Evolutionary conservation across 306 rosid species (phyloP), one percentile per base, ranked within the genome.

Genomic region (Quercus rubra): DNA sequence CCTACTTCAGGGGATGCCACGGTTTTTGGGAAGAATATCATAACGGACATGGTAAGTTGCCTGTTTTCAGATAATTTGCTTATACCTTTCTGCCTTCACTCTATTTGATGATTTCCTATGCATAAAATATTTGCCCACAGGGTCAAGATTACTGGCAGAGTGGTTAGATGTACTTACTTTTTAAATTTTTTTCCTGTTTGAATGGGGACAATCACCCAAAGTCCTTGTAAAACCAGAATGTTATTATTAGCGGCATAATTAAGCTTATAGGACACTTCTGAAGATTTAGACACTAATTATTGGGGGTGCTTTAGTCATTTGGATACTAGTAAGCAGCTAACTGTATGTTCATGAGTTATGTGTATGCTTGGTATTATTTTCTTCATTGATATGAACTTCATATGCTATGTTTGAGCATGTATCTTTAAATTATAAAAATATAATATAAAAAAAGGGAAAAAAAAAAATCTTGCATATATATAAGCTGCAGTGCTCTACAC

Each of bases 1-100:
- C 99, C 99, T 74, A 88, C 97, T 84, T 87, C 92, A 35, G 99
- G 99, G 83, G 99, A 94, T 85, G 99, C 99, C 79, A 82, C 89
- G 82, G 88, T 94, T 78, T 91, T 91, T 80, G 97, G 99, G 84
- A 91, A 92, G 80, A 94, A 86, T 87, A 91, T 94, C 76, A 51
- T 80, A 43, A 82, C 90, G 3, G 95, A 91, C 58, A 92, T 94
- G 92, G 99, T 92, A 84, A 88, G 59, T 78, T 82, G 20, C 71
- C 64, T 52, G 23, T 55, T 11, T 20, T 30, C 20, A 46, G 49
- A 79, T 77, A 54, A n/a, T 64, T 79, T 76, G 43, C 73, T 30
- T 18, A 67, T 28, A 3, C 41, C 55, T 59, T 2, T 43, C 64
- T 30, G 10, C n/a, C 41, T 66, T 27, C 8, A 49, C 15, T 33